These are phyloP conservation scores for Coprinellus micaceus DNA, from an alignment of 768 basidiomycete genomes.

Conservation along the genomic window DNA sequence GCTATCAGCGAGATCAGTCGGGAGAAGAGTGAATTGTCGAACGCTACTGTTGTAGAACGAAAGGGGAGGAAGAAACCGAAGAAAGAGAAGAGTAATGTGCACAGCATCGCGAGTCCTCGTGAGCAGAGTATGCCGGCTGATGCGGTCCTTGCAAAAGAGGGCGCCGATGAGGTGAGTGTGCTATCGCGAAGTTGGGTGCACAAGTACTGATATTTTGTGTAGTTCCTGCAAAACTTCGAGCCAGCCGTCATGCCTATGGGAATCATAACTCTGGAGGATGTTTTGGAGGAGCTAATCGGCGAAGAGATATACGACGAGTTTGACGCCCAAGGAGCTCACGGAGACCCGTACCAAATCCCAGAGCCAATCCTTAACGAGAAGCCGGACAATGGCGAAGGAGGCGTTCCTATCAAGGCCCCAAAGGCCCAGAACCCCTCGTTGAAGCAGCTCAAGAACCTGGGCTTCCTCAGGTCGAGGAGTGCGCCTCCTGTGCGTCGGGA, in stretches of 20 bases:
- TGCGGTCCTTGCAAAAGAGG: constrained; percentile 72
- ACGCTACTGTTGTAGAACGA: too few species aligned
- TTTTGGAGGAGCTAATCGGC: constrained; percentile 89
- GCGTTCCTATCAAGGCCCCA: constrained; percentile 20
- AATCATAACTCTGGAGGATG: constrained; percentile 91
- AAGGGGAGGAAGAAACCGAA: constrained; percentile 15
- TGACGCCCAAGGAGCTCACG: constrained; percentile 71
- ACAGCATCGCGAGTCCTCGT: constrained; percentile 17
- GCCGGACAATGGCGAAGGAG: not conserved
- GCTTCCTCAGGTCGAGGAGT: constrained; percentile 52
- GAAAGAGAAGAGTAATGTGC: constrained; percentile 19
- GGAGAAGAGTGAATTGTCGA: not conserved
- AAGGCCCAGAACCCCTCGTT: constrained; percentile 7
- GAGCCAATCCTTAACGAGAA: constrained; percentile 9
- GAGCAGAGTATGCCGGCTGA: constrained; percentile 90
- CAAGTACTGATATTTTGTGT: too few species aligned
- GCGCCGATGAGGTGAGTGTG: constrained; percentile 65
- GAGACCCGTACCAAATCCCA: constrained; percentile 29
- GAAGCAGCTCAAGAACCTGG: constrained; percentile 36
- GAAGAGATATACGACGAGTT: constrained; percentile 94
- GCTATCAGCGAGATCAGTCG: constrained; percentile 2
- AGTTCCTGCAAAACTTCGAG: constrained; percentile 79
- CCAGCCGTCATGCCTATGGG: constrained; percentile 82
- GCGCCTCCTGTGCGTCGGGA: constrained; percentile 55
- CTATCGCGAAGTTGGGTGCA: too few species aligned